A percentile compares a stretch with the other conserved stretches of the same genome.
phyloP scores from a whole-genome alignment of 345 rosid species.

The Raphanus sativus region DNA sequence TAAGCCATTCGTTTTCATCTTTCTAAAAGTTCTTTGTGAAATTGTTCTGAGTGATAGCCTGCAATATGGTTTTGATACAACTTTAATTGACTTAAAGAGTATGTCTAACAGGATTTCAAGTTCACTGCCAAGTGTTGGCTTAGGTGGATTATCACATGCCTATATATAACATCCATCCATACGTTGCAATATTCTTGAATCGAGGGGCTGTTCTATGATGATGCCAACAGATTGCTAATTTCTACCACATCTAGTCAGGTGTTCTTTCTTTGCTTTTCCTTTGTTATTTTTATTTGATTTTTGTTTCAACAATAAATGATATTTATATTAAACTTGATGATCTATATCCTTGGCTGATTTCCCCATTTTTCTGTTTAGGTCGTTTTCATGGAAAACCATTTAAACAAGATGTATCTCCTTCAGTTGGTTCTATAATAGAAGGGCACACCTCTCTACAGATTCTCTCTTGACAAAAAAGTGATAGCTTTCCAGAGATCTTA shows the following conservation, averaged over 20 bases:
- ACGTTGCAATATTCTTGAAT: conserved; percentile 60
- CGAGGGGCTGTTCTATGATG: conserved; percentile 81
- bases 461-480: conserved; percentile 74
- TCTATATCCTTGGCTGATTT: conserved; percentile 11
- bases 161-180: conserved; percentile 72
- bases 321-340: conserved; percentile 5
- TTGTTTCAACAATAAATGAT: neutral
- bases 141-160: conserved; percentile 82
- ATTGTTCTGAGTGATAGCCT: too few species aligned
- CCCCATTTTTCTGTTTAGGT: conserved; percentile 44
- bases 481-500: conserved; percentile 79
- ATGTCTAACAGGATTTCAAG: conserved; percentile 70
- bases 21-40: too few species aligned
- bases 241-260: conserved; percentile 71
- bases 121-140: conserved; percentile 55
- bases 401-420: conserved; percentile 56
- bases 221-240: conserved; percentile 73
- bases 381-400: conserved; percentile 88
- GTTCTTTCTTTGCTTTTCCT: conserved; percentile 13
- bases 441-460: conserved; percentile 69
- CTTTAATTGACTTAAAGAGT: neutral
- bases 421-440: conserved; percentile 69
- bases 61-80: too few species aligned
- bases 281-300: conserved; percentile 7
- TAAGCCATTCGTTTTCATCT: too few species aligned